Conservation (phyloP, 257 asterid species). For the Voacanga thouarsii region DNA sequence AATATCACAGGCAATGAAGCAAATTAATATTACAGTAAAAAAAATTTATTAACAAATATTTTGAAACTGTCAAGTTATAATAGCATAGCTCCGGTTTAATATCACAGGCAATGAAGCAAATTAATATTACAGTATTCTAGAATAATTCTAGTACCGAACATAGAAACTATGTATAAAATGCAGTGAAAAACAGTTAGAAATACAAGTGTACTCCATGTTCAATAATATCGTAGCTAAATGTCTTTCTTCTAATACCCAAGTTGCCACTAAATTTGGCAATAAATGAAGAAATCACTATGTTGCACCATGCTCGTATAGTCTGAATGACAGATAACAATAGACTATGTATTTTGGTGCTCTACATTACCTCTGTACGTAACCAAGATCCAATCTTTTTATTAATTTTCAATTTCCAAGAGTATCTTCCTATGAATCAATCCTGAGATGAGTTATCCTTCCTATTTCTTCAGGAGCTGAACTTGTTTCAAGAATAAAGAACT, state of each 20-base stretch:
- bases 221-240: neutral
- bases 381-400: too few relatives aligned
- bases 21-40: too few relatives aligned
- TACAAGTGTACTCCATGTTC: neutral
- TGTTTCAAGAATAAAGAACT: neutral
- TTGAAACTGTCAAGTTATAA: too few relatives aligned
- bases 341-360: slow-evolving; percentile 52
- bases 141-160: neutral
- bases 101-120: neutral
- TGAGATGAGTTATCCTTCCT: neutral
- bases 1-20: too few relatives aligned
- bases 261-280: slow-evolving; percentile 24
- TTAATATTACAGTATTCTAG: neutral
- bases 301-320: slow-evolving; percentile 59
- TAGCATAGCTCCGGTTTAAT: neutral
- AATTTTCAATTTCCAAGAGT: neutral
- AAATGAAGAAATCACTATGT: slow-evolving; percentile 25
- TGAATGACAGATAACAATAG: slow-evolving; percentile 18
- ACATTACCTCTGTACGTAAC: neutral
- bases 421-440: neutral
- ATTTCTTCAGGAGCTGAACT: neutral
- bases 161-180: neutral
- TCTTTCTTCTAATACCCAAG: slow-evolving; percentile 18
- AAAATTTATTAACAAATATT: too few relatives aligned
- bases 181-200: neutral